Base-by-base conservation (phyloP, 306 rosid genomes). In the Sphenostylis stenocarpa region DNA sequence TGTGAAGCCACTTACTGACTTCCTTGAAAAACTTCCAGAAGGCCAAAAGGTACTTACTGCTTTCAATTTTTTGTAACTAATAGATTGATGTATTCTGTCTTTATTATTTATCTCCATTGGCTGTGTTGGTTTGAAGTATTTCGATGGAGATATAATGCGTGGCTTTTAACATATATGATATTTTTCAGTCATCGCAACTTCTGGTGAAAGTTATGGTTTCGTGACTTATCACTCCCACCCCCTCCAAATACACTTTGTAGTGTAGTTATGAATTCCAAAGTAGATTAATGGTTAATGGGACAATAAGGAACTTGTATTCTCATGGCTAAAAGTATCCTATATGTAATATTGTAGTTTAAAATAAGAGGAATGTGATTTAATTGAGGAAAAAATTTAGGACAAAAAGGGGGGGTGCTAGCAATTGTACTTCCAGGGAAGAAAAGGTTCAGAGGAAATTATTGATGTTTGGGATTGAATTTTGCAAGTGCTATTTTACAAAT, bases 1-100 rank as follows among this genome's bases (percentile, higher is more conserved):
- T 11, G 97, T 87, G 80, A 89, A 92, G 87, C 99, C 99, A 33
- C 98, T 95, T 28, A 86, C 81, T 28, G 89, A 92, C 75, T 85
- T 88, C 75, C 89, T 95, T 63, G 94, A 83, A 79, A 92, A 88
- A 13, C 92, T 95, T 89, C 60, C 94, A 4, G 90, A 91, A 44
- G 94, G 86, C 23, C 82, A 89, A 64, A 95, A 91, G 97, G 99
- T 92, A 67, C 79, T 24, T 64, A 72, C 69, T 51, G 20, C 19
- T 60, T 69, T 73, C 62, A 4, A 41, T 70, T 17, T 33, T 69
- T 55, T 17, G 26, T 52, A 47, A 14, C 62, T 28, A 49, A 45
- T 56, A 34, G 49, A 41, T 76, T 19, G 33, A 49, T 55, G 14
- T 62, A 39, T 52, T 52, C 47, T 60, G 16, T 62, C 41, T 21